Evolutionary conservation across 2,329 filamentous ascomycete species (phyloP), one percentile per base, ranked within the genome.

Genomic region (Pseudogymnoascus sp.): DNA sequence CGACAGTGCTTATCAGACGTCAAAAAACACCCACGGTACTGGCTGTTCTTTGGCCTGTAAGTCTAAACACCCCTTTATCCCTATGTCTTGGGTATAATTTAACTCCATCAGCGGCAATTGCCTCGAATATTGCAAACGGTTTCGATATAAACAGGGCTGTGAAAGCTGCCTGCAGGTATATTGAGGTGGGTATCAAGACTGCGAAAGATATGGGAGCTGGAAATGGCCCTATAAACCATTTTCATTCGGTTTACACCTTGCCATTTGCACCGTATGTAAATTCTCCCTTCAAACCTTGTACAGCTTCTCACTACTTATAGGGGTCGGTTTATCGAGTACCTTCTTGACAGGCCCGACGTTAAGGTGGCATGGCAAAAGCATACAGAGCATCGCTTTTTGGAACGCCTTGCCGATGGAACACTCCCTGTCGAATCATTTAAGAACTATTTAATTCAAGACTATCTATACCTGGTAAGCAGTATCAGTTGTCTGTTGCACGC

Each of bases 41-140:
- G 94, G 94, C 3, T 99, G 94, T 72, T 95, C 92, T 8, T 81
- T 97, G 64, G 94, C 94, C 41, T 96, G 87, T 90, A 74, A 78
- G 86, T 79, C 31, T 60, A 29, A 4, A 4, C 29, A n/a, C 26
- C 21, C 10, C 5, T 12, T 29, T 19, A 49, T 59, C 14, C 39
- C 14, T 33, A 21, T 4, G 19, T 31, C 14, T 4, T 5, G 6
- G 29, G 29, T 7, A 19, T 12, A 14, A 6, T 19, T 63, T 69
- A 41, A 67, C 52, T 23, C n/a, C 16, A 12, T 41, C 16, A 73
- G 86, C 89, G 65, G 88, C 89, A 2, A 89, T 92, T 69, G 86
- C 89, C 1, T 87, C 87, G n/a, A 88, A 89, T 65, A 74, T 92
- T 6, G 81, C 88, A 12, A 81, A 78, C 61, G 86, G 85, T 0